Percentiles rank a stretch among this genome's conserved stretches.
Conservation (phyloP, 2,329 filamentous ascomycete genomes). For the Fusarium redolens region DNA sequence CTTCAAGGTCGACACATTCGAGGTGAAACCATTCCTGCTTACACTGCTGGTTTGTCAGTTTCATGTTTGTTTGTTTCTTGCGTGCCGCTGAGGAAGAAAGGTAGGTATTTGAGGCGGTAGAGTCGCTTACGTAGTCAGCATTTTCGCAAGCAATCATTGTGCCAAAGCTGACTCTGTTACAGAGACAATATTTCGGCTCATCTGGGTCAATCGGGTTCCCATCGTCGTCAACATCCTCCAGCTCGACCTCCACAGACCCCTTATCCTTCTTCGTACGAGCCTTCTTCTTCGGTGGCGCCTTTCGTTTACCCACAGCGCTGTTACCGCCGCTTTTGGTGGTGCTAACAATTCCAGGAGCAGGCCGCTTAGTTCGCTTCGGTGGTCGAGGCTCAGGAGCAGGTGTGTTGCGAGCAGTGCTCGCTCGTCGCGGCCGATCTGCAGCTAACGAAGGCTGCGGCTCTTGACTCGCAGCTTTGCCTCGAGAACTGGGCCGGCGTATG, state of each 20-base stretch:
- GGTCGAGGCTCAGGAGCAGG: slow-evolving; percentile 63
- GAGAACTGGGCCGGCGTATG: slow-evolving; percentile 61
- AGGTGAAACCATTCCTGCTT: slow-evolving; percentile 89
- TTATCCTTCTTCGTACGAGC: slow-evolving; percentile 62
- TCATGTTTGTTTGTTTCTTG: slow-evolving; percentile 11
- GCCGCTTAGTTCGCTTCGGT: slow-evolving; percentile 72
- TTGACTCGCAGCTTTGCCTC: slow-evolving; percentile 64
- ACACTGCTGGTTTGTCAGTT: slow-evolving; percentile 65
- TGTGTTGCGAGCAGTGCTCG: slow-evolving; percentile 68
- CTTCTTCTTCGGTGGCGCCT: slow-evolving; percentile 76
- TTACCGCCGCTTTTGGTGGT: slow-evolving; percentile 69
- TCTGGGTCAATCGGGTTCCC: slow-evolving; percentile 78
- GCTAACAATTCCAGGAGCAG: slow-evolving; percentile 78
- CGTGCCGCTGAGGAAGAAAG: slow-evolving; percentile 7
- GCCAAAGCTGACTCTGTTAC: slow-evolving; percentile 83
- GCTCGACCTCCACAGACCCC: slow-evolving; percentile 56
- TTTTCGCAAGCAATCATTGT: slow-evolving; percentile 89
- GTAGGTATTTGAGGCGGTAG: slow-evolving; percentile 4
- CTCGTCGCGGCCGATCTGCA: slow-evolving; percentile 64
- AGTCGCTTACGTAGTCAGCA: slow-evolving; percentile 68
- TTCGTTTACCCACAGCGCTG: slow-evolving; percentile 77
- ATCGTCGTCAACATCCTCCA: slow-evolving; percentile 74
- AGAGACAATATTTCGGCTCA: slow-evolving; percentile 81
- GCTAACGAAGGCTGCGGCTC: slow-evolving; percentile 63
- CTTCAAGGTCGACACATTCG: slow-evolving; percentile 76